Evolutionary conservation across 495 filamentous ascomycete species (phyloP).

Genomic region (Clavariopsis aquatica): DNA sequence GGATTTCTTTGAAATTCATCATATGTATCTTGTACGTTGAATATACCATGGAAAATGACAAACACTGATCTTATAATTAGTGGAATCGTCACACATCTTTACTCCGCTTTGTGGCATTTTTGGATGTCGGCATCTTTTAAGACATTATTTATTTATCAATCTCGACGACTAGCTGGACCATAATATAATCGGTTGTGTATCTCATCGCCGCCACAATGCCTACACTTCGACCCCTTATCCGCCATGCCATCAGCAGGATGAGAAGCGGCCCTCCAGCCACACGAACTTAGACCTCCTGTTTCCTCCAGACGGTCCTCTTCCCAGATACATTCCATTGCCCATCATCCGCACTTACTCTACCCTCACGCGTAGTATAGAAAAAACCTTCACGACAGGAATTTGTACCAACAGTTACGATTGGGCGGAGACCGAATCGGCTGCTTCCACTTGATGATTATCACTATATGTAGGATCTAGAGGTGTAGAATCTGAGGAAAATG

Average conservation of each 20-base stretch:
- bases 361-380: background rate
- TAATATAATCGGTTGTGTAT: constrained; percentile 24
- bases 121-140: constrained; percentile 6
- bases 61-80: constrained; percentile 8
- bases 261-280: background rate
- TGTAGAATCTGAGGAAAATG: constrained; percentile 1
- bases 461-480: background rate
- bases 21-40: constrained; percentile 7
- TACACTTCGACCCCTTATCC: constrained; percentile 19
- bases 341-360: background rate
- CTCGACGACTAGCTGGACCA: constrained; percentile 13
- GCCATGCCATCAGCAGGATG: background rate
- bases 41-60: background rate
- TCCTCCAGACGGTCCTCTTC: background rate
- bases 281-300: background rate
- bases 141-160: constrained; percentile 21
- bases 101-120: constrained; percentile 26
- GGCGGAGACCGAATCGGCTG: constrained; percentile 7
- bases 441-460: constrained; percentile 19
- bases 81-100: constrained; percentile 20
- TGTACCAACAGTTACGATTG: constrained; percentile 4
- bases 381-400: constrained; percentile 1
- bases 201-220: constrained; percentile 28
- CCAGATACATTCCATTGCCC: background rate
- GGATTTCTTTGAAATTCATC: constrained; percentile 20